Evolutionary conservation across 2,329 filamentous ascomycete species (phyloP).

Genomic region (Rhynchosporium secalis): DNA sequence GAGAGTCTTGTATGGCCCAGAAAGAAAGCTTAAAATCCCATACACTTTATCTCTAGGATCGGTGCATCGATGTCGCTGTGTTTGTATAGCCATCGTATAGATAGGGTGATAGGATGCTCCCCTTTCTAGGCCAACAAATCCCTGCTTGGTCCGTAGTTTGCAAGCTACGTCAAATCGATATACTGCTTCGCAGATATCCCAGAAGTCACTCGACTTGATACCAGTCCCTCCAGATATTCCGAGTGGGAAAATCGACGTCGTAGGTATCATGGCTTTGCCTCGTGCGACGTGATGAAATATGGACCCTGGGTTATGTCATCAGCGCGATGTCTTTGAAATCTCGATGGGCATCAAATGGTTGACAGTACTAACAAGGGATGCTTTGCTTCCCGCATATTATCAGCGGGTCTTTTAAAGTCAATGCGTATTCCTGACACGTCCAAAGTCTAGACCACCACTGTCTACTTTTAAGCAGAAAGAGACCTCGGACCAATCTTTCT

Average conservation of each 20-base stretch:
- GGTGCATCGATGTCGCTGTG: neutral
- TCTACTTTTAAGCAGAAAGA: neutral
- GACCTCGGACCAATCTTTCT: neutral
- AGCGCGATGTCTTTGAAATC: neutral
- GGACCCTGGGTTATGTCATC: neutral
- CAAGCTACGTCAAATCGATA: neutral
- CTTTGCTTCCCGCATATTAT: neutral
- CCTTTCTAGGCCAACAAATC: neutral
- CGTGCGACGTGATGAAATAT: neutral
- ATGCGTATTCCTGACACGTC: slow-evolving; percentile 5
- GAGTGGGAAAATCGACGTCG: neutral
- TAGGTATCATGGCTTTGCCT: neutral
- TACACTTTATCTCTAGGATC: neutral
- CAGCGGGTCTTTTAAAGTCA: neutral
- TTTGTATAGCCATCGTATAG: neutral
- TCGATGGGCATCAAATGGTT: neutral
- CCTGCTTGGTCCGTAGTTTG: neutral
- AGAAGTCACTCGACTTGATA: neutral
- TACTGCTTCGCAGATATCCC: neutral
- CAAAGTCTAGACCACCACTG: slow-evolving; percentile 6
- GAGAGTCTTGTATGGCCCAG: neutral
- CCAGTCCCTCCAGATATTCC: neutral
- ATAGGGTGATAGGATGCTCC: neutral
- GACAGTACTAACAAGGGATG: neutral
- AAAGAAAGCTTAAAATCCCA: neutral